Conservation (phyloP, 2,329 filamentous ascomycete genomes). For the Colletotrichum godetiae region DNA sequence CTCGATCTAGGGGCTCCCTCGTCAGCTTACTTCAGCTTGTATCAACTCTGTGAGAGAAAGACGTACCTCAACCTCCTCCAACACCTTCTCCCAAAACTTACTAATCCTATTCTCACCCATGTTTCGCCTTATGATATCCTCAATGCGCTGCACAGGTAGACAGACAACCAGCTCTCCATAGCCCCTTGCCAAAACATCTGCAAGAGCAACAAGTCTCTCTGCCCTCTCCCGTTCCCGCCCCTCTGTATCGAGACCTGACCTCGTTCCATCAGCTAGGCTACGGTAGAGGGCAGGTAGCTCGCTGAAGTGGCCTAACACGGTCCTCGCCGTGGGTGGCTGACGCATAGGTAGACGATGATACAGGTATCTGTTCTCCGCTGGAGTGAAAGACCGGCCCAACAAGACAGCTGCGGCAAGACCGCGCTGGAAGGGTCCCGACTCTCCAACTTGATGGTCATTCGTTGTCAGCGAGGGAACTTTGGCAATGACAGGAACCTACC, state of each 20-base stretch:
- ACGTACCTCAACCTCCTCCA: not conserved
- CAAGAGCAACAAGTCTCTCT: not conserved
- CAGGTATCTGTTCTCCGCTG: not conserved
- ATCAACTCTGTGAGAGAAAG: not conserved
- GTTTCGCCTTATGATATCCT: not conserved
- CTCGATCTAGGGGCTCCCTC: not conserved
- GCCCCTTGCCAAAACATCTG: not conserved
- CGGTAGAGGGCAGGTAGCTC: not conserved
- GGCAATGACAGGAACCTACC: not conserved
- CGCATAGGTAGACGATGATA: not conserved
- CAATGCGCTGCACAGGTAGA: not conserved
- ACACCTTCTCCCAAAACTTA: not conserved
- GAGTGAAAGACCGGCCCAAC: not conserved
- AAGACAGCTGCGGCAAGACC: not conserved
- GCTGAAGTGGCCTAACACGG: not conserved
- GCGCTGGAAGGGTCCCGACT: not conserved
- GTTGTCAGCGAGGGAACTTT: not conserved
- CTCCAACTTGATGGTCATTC: not conserved
- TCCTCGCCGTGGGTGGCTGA: not conserved
- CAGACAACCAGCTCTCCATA: not conserved
- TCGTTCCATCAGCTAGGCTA: not conserved
- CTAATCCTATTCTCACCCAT: not conserved
- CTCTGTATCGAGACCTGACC: not conserved
- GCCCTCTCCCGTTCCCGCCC: not conserved
- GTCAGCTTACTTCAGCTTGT: not conserved